Evolutionary conservation across 2,329 filamentous ascomycete genomes (phyloP).

Genomic region (Pseudogymnoascus sp.): DNA sequence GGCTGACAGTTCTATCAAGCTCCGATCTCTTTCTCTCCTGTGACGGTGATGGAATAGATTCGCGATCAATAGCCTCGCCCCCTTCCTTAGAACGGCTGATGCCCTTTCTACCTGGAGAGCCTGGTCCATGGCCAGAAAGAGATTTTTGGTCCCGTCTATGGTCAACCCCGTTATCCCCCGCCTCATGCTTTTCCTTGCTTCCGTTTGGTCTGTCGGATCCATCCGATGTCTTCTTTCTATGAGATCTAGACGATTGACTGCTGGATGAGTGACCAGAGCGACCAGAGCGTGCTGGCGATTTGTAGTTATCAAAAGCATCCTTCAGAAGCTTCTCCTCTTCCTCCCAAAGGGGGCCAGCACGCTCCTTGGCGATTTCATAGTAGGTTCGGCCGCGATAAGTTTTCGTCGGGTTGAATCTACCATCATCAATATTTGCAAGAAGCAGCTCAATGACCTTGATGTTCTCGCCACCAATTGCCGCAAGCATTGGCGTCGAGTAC

Average conservation of each 20-base stretch:
- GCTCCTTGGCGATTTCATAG: slow-evolving; percentile 74
- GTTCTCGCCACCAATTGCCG: slow-evolving; percentile 84
- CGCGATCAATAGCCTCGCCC: not conserved
- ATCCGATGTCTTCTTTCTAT: slow-evolving; percentile 3
- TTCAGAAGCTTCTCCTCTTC: slow-evolving; percentile 78
- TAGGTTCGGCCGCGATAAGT: slow-evolving; percentile 71
- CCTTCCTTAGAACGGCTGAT: not conserved
- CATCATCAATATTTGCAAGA: slow-evolving; percentile 54
- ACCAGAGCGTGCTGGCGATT: slow-evolving; percentile 18
- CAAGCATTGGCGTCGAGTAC: slow-evolving; percentile 84
- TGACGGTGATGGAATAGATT: not conserved
- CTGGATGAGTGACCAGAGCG: not conserved
- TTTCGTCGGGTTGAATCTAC: slow-evolving; percentile 72
- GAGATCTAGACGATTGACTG: not conserved
- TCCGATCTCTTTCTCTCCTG: not conserved
- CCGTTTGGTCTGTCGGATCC: not conserved
- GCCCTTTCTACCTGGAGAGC: not conserved
- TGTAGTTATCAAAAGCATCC: slow-evolving; percentile 61
- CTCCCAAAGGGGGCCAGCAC: slow-evolving; percentile 81
- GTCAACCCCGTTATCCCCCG: not conserved
- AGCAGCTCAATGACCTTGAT: slow-evolving; percentile 76
- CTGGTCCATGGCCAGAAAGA: not conserved
- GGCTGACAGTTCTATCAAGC: slow-evolving; percentile 21
- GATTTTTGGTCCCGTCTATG: not conserved
- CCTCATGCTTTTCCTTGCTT: not conserved